Conservation (phyloP, 495 filamentous ascomycete genomes). For the Durotheca rogersii region DNA sequence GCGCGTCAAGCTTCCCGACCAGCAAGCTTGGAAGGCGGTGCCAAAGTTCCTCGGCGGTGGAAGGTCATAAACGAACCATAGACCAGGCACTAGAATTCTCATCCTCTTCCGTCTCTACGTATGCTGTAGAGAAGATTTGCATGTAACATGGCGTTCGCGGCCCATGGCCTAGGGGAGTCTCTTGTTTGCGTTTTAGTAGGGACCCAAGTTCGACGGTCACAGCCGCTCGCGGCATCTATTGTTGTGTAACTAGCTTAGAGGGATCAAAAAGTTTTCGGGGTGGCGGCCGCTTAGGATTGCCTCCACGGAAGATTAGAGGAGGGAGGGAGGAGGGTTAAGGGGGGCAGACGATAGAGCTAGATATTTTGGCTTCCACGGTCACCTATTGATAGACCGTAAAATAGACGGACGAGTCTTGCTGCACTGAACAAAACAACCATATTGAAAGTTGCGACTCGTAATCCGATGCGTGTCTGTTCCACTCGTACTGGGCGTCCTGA, state of each 20-base stretch:
- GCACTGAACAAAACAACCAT: slow-evolving; percentile 1
- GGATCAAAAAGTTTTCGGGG: too few relatives aligned
- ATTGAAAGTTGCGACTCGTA: not conserved
- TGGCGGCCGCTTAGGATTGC: slow-evolving; percentile 4
- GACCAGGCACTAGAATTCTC: slow-evolving; percentile 14
- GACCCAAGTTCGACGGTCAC: slow-evolving; percentile 10
- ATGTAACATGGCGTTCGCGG: slow-evolving; percentile 34
- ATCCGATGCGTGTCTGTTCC: too few relatives aligned
- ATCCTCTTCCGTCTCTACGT: slow-evolving; percentile 11
- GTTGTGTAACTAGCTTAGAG: slow-evolving; percentile 27
- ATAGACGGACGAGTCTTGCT: slow-evolving; percentile 7
- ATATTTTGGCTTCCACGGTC: slow-evolving; percentile 13
- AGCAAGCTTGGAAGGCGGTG: slow-evolving; percentile 52
- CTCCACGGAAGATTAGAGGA: slow-evolving; percentile 11
- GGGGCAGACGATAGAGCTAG: slow-evolving; percentile 7
- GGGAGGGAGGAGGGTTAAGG: too few relatives aligned
- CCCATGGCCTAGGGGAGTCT: slow-evolving; percentile 21
- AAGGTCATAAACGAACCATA: slow-evolving; percentile 18
- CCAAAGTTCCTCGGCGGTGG: slow-evolving; percentile 42
- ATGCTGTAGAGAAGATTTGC: slow-evolving; percentile 22
- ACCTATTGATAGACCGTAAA: slow-evolving; percentile 25
- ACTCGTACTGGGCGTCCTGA: not conserved
- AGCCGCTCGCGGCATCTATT: slow-evolving; percentile 22
- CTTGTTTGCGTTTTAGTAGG: slow-evolving; percentile 14
- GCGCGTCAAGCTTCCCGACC: slow-evolving; percentile 57